phyloP scores from a whole-genome alignment of 2,329 filamentous ascomycete genomes.

The Neonectria faginata region DNA sequence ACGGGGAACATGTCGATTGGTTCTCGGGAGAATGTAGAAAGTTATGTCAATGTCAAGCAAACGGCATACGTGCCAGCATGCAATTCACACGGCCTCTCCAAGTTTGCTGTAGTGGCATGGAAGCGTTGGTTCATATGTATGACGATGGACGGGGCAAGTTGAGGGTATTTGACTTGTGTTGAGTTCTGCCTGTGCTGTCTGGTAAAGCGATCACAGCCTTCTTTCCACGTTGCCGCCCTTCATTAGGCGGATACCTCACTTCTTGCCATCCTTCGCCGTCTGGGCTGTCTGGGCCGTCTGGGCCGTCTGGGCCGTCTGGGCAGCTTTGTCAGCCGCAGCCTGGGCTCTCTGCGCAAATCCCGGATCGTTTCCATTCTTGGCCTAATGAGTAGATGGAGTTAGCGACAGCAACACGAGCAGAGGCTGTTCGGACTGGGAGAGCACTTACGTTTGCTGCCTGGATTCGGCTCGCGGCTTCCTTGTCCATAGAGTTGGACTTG shows the following conservation, averaged over 20 bases:
- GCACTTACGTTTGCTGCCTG: conserved; percentile 9
- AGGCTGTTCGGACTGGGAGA: neutral
- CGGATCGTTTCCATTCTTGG: conserved; percentile 18
- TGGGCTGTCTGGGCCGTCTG: too few relatives aligned
- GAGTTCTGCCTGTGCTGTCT: neutral
- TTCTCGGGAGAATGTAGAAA: conserved; percentile 52
- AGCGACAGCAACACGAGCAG: neutral
- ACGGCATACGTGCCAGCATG: conserved; percentile 13
- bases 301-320: neutral
- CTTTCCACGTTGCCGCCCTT: neutral
- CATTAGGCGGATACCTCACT: neutral
- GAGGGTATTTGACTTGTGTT: neutral
- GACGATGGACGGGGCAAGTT: neutral
- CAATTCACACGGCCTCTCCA: neutral
- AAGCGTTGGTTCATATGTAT: neutral
- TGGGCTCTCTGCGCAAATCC: conserved; percentile 26
- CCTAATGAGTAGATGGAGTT: neutral
- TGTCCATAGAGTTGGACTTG: neutral
- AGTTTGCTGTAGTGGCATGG: neutral
- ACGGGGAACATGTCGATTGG: conserved; percentile 8
- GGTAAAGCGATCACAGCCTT: neutral
- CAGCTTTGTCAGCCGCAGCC: conserved; percentile 19
- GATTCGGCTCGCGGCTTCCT: conserved; percentile 29
- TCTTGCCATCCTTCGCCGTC: neutral
- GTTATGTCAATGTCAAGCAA: conserved; percentile 71